A percentile compares a stretch with the other conserved stretches of the same genome.
Conservation (phyloP, 495 filamentous ascomycete genomes). For the Penicillium bovifimosum region DNA sequence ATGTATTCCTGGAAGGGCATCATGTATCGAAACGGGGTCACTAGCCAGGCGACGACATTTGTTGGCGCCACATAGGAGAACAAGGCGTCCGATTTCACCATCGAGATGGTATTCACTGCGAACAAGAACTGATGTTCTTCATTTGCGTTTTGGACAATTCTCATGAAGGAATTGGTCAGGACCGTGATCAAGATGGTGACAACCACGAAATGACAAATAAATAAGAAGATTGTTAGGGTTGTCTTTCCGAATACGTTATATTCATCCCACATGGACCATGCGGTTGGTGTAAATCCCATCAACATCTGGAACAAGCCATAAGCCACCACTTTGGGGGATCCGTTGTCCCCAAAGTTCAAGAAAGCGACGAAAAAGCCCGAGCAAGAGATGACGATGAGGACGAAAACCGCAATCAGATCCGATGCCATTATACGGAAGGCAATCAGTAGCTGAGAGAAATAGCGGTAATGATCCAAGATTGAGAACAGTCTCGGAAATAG, state of each 20-base stretch:
- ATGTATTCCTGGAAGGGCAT: constrained; percentile 77
- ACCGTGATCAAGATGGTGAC: constrained; percentile 91
- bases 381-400: constrained; percentile 78
- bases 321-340: constrained; percentile 61
- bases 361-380: constrained; percentile 95
- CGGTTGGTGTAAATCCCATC: constrained; percentile 80
- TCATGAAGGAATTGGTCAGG: constrained; percentile 89
- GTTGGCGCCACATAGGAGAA: constrained; percentile 88
- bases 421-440: constrained; percentile 89
- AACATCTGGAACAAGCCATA: constrained; percentile 89
- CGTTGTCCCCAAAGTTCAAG: constrained; percentile 63
- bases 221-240: constrained; percentile 73
- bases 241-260: constrained; percentile 73
- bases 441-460: constrained; percentile 90
- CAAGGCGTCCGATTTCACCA: constrained; percentile 91
- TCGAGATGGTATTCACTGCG: constrained; percentile 88
- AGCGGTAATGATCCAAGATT: constrained; percentile 85
- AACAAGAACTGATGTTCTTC: constrained; percentile 93
- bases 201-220: constrained; percentile 93
- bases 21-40: constrained; percentile 71
- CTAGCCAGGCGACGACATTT: constrained; percentile 81
- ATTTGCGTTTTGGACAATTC: constrained; percentile 83
- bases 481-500: constrained; percentile 88
- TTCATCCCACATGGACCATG: constrained; percentile 66
- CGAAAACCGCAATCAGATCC: constrained; percentile 75